Evolutionary conservation across 2,329 filamentous ascomycete species (phyloP).

Genomic region (Nemania sp.): DNA sequence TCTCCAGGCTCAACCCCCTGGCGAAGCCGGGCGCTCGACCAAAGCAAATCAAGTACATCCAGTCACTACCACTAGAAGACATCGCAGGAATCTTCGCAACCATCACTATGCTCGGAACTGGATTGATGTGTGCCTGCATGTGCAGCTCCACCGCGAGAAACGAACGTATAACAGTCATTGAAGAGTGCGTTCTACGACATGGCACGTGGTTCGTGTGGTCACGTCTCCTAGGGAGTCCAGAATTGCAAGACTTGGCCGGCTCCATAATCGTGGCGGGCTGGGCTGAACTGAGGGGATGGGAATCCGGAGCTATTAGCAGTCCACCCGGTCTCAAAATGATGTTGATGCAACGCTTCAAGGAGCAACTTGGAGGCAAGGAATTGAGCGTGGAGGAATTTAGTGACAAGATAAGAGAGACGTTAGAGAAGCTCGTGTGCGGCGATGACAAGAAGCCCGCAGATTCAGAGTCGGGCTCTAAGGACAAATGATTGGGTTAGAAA

Average conservation of each 20-base stretch:
- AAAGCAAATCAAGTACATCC: constrained; percentile 33
- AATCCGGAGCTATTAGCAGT: constrained; percentile 25
- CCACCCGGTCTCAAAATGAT: constrained; percentile 33
- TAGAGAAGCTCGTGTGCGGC: constrained; percentile 5
- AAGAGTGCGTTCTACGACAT: constrained; percentile 38
- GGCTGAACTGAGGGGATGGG: constrained; percentile 34
- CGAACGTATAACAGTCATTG: constrained; percentile 31
- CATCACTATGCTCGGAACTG: constrained; percentile 18
- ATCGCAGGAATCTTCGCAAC: constrained; percentile 30
- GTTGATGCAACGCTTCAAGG: constrained; percentile 26
- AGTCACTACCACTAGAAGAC: constrained; percentile 28
- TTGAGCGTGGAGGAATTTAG: not conserved
- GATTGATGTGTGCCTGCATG: not conserved
- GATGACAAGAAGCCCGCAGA: not conserved
- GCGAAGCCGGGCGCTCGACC: constrained; percentile 25
- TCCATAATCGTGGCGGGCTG: constrained; percentile 26
- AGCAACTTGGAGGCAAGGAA: not conserved
- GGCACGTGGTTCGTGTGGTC: constrained; percentile 39
- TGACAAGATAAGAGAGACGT: not conserved
- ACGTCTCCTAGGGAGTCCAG: constrained; percentile 5
- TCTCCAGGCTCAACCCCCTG: constrained; percentile 24
- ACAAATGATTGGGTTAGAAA: not conserved
- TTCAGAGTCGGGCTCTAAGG: not conserved
- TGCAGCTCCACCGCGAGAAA: not conserved
- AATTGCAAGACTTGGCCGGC: constrained; percentile 15